Evolutionary conservation across 2,329 filamentous ascomycete genomes (phyloP).

Genomic region (Ustulina deusta): DNA sequence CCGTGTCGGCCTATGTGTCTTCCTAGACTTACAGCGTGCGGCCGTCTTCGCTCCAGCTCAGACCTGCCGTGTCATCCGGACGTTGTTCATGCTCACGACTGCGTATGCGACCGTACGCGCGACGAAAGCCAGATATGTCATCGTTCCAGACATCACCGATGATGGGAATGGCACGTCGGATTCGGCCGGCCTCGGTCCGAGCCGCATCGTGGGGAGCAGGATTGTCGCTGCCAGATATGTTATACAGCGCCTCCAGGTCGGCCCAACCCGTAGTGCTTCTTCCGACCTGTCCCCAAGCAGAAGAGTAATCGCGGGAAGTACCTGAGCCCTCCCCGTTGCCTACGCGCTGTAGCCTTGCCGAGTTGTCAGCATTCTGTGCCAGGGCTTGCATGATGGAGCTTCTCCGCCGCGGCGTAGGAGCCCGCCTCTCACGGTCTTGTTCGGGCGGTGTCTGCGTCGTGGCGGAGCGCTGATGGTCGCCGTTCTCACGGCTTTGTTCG

Average conservation of each 20-base stretch:
- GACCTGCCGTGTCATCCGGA: constrained; percentile 69
- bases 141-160: constrained; percentile 51
- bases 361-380: constrained; percentile 46
- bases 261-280: constrained; percentile 54
- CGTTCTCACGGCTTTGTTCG: constrained; percentile 47
- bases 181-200: constrained; percentile 47
- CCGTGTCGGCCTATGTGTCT: not conserved
- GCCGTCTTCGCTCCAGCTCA: constrained; percentile 73
- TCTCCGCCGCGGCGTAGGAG: constrained; percentile 47
- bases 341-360: constrained; percentile 42
- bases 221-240: constrained; percentile 48
- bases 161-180: constrained; percentile 48
- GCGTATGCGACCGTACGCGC: constrained; percentile 46
- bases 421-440: constrained; percentile 49
- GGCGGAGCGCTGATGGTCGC: constrained; percentile 46
- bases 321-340: constrained; percentile 38
- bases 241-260: constrained; percentile 59
- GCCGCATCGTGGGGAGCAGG: constrained; percentile 45
- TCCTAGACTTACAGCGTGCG: constrained; percentile 67
- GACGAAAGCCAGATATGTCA: constrained; percentile 46
- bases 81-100: constrained; percentile 58
- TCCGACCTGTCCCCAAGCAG: constrained; percentile 44
- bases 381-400: constrained; percentile 50
- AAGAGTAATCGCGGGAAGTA: constrained; percentile 44
- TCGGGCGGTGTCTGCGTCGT: constrained; percentile 45